Percentiles rank a stretch among this genome's conserved stretches.
These are phyloP conservation scores for Chiua sp. DNA, from an alignment of 1,284 basidiomycete species.

Conservation along the genomic window DNA sequence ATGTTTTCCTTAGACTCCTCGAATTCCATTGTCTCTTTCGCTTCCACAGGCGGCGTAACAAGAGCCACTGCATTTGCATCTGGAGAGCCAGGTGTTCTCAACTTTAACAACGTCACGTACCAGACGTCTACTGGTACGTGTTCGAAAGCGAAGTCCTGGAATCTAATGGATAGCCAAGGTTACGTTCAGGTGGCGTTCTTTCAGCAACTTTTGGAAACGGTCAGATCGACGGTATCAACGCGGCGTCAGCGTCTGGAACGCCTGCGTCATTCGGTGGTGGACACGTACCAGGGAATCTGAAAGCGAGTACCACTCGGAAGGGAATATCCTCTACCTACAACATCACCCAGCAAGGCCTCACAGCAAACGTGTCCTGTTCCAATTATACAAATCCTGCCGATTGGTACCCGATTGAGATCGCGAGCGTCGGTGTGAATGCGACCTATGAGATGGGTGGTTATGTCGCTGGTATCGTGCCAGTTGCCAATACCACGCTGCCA, in stretches of 20 bases:
- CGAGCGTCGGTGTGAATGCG: conserved; percentile 1
- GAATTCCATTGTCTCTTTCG: neutral
- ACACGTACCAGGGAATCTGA: neutral
- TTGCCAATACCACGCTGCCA: conserved; percentile 4
- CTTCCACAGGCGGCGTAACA: neutral
- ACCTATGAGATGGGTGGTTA: conserved; percentile 3
- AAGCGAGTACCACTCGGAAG: neutral
- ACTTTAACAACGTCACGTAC: conserved; percentile 7
- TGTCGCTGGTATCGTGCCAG: conserved; percentile 3
- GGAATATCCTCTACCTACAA: conserved; percentile 6
- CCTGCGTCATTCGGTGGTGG: conserved; percentile 9
- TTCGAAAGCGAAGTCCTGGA: neutral
- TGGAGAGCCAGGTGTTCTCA: neutral
- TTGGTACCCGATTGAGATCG: conserved; percentile 6
- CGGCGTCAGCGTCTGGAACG: neutral
- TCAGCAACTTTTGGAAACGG: neutral
- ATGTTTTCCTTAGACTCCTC: neutral
- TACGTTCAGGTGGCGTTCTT: conserved; percentile 3
- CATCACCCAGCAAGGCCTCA: conserved; percentile 10
- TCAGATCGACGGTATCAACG: neutral
- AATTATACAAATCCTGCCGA: conserved; percentile 8
- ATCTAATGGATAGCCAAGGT: neutral
- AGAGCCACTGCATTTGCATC: conserved; percentile 2
- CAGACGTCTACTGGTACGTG: conserved; percentile 6
- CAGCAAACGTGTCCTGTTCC: conserved; percentile 8